These are phyloP conservation scores for Drosera capensis DNA, from an alignment of 148 eudicot genomes.

Conservation along the genomic window DNA sequence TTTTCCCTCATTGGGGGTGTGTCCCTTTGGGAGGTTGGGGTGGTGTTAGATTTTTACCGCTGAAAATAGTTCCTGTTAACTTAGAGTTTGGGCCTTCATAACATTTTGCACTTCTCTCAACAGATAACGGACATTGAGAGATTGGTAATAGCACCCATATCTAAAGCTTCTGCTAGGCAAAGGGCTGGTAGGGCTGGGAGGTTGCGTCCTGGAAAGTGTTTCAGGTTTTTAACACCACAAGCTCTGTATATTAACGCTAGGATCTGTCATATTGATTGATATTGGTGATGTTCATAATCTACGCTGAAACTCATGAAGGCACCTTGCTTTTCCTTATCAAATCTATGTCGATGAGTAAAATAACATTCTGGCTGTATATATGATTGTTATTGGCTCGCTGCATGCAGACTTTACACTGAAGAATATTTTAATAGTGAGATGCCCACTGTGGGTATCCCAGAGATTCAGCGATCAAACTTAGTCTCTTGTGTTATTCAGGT, in stretches of 20 bases:
- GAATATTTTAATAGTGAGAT: conserved; percentile 67
- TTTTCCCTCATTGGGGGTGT: too few species aligned
- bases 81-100: background rate
- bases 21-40: too few species aligned
- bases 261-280: too few species aligned
- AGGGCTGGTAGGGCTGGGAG: conserved; percentile 99
- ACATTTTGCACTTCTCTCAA: conserved; percentile 7
- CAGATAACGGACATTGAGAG: conserved; percentile 88
- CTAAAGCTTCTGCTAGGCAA: conserved; percentile 96
- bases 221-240: too few species aligned
- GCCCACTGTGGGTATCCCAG: conserved; percentile 83
- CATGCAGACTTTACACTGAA: conserved; percentile 81
- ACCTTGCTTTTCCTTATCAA: too few species aligned
- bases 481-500: conserved; percentile 89
- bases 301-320: too few species aligned
- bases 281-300: too few species aligned
- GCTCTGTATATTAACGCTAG: too few species aligned
- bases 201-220: conserved; percentile 94
- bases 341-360: too few species aligned
- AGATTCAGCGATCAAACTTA: conserved; percentile 94
- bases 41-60: too few species aligned
- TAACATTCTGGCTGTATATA: too few species aligned
- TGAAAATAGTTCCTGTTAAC: conserved; percentile 1
- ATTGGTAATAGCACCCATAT: conserved; percentile 86
- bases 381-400: conserved; percentile 1